phyloP scores from a whole-genome alignment of 2,329 filamentous ascomycete species.

The Gnomoniopsis smithogilvyi region DNA sequence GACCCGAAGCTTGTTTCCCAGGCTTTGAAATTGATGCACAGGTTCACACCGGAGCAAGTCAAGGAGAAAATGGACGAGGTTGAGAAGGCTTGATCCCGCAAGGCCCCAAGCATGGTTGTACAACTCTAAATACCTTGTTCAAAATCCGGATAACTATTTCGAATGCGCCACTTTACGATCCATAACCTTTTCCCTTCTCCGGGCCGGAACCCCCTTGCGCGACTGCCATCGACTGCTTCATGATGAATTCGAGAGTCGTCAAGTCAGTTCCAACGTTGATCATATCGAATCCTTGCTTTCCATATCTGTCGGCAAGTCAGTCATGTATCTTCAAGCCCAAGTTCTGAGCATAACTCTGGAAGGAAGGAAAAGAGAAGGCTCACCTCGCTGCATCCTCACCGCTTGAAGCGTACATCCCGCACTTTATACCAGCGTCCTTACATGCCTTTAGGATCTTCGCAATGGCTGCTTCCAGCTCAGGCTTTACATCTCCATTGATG shows the following conservation, averaged over 20 bases:
- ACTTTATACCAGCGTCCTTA: constrained; percentile 62
- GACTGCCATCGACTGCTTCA: constrained; percentile 43
- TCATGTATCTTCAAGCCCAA: too few species aligned
- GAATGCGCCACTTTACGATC: constrained; percentile 19
- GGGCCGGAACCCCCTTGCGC: constrained; percentile 40
- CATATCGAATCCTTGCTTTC: constrained; percentile 59
- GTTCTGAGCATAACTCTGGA: not conserved
- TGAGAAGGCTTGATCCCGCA: constrained; percentile 28
- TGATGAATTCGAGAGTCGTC: constrained; percentile 43
- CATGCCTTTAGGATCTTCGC: constrained; percentile 55
- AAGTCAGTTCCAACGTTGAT: constrained; percentile 56
- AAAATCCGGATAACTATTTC: not conserved
- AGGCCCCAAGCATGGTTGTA: not conserved
- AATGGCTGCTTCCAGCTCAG: constrained; percentile 58
- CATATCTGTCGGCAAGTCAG: constrained; percentile 33
- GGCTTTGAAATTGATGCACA: constrained; percentile 74
- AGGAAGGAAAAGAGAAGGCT: too few species aligned
- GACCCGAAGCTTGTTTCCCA: constrained; percentile 52
- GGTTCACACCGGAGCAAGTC: constrained; percentile 66
- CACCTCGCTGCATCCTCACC: constrained; percentile 50
- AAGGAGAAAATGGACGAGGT: constrained; percentile 65
- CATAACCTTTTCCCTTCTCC: constrained; percentile 40
- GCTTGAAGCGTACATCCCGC: constrained; percentile 55
- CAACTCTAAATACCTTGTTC: not conserved
- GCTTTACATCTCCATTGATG: constrained; percentile 55